Evolutionary conservation across 2,329 filamentous ascomycete species (phyloP).

Genomic region (Pleomassaria siparia): DNA sequence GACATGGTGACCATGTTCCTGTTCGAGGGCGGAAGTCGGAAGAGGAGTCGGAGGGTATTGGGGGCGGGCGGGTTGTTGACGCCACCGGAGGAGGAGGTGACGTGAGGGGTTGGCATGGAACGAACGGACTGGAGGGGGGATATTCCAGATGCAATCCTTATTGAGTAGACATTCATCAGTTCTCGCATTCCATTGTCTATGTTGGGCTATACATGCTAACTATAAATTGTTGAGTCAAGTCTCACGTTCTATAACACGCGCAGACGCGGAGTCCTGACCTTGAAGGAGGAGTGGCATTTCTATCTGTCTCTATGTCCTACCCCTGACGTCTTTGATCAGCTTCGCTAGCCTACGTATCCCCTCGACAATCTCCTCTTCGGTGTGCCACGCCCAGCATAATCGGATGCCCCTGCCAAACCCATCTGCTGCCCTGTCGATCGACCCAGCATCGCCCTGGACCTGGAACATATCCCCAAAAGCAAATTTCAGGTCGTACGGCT

Average conservation of each 20-base stretch:
- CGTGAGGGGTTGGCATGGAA: conserved; percentile 1
- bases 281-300: too few relatives aligned
- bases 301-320: too few relatives aligned
- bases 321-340: conserved; percentile 5
- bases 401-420: conserved; percentile 15
- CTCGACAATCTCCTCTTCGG: conserved; percentile 13
- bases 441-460: conserved; percentile 29
- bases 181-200: too few relatives aligned
- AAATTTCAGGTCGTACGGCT: conserved; percentile 65
- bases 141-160: too few relatives aligned
- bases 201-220: too few relatives aligned
- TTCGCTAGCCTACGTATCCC: conserved; percentile 12
- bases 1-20: conserved; percentile 38
- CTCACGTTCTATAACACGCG: too few relatives aligned
- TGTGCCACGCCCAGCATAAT: conserved; percentile 19
- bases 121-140: too few relatives aligned
- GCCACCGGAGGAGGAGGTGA: conserved; percentile 16
- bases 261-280: too few relatives aligned
- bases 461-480: conserved; percentile 69
- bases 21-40: conserved; percentile 13
- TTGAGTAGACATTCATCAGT: too few relatives aligned
- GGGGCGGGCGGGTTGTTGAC: conserved; percentile 26
- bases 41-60: conserved; percentile 6
- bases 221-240: too few relatives aligned
- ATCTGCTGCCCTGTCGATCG: conserved; percentile 6